Base-by-base conservation (phyloP, 1,284 basidiomycete genomes). In the Melanopsichium pennsylvanicum region DNA sequence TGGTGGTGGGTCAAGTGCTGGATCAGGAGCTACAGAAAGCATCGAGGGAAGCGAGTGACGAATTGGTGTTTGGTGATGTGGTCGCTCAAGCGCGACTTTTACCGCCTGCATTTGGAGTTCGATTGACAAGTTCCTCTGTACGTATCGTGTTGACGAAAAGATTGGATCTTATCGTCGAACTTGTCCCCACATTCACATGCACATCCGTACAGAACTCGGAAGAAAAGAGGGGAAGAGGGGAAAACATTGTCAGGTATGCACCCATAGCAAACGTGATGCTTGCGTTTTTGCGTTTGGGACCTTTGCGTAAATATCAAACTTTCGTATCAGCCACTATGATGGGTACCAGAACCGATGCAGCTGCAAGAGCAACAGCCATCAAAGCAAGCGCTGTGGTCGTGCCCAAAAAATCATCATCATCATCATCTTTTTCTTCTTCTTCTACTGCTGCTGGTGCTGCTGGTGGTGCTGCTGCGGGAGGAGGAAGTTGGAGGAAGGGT, bases 11-110 rank as follows among this genome's bases (percentile, higher is more conserved):
- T 4, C 45, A 52, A 12, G 31, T 57, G 3, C 34, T 74, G 8
- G 73, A 77, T n/a, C 27, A 43, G 12, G 64, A 74, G 29, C 47
- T 77, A 34, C 70, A 68, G 26, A 32, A 46, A 2, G 75, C 75
- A 4, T 71, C 71, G 31, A 25, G 59, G 11, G 75, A 77, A 40
- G 64, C 70, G 1, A 66, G 56, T 13, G 75, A 77, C 47, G 60
- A 57, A 21, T 45, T 76, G 22, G 54, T 71, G 2, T 77, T 75
- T 32, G 63, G 70, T 26, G 70, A 70, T 31, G 44, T 77, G 0
- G 58, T 68, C 4, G 59, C 59, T 1, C 63, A 77, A 25, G 69
- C 66, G 0, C 45, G 75, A 11, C 31, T 37, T 11, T 36, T 77
- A 3, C 61, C 70, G 2, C 54, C 62, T 2, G 54, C 56, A 1